phyloP scores from a whole-genome alignment of 257 asterid genomes.

The Sherardia arvensis region DNA sequence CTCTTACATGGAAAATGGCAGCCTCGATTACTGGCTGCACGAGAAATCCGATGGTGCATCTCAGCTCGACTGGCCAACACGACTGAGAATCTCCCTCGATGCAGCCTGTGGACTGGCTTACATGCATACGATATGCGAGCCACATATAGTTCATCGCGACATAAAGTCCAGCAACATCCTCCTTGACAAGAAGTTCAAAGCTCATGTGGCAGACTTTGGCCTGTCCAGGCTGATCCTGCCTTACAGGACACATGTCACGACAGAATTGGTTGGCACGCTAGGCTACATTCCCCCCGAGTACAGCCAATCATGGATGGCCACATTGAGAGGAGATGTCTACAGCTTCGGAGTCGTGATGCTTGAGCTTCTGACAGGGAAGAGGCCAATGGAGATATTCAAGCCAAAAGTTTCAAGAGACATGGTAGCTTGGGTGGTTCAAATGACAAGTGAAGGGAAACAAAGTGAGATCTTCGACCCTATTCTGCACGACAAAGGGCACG shows the following conservation, averaged over 20 bases:
- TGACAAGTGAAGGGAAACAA: conserved; percentile 66
- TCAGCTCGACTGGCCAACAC: conserved; percentile 74
- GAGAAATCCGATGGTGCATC: conserved; percentile 78
- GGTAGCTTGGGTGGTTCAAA: conserved; percentile 69
- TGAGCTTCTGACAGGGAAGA: conserved; percentile 72
- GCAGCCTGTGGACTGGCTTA: conserved; percentile 81
- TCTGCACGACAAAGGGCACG: conserved; percentile 56
- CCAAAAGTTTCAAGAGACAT: conserved; percentile 65
- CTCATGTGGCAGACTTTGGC: conserved; percentile 95
- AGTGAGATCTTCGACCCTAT: conserved; percentile 68
- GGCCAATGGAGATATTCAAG: conserved; percentile 82
- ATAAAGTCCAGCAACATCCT: conserved; percentile 93
- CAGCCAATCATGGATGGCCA: conserved; percentile 94
- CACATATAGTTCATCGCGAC: conserved; percentile 94
- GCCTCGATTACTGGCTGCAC: conserved; percentile 91
- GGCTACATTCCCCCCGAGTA: conserved; percentile 98
- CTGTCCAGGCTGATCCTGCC: conserved; percentile 83
- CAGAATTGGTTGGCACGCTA: conserved; percentile 89
- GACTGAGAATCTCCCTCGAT: conserved; percentile 67
- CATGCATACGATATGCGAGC: conserved; percentile 88
- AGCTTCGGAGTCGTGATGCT: conserved; percentile 94
- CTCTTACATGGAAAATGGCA: conserved; percentile 91
- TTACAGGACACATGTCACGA: conserved; percentile 80
- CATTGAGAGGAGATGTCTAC: conserved; percentile 86
- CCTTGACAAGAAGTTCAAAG: conserved; percentile 68